These are phyloP conservation scores for Alisma plantagoaquatica DNA, from an alignment of 106 monocot species.

Conservation along the genomic window DNA sequence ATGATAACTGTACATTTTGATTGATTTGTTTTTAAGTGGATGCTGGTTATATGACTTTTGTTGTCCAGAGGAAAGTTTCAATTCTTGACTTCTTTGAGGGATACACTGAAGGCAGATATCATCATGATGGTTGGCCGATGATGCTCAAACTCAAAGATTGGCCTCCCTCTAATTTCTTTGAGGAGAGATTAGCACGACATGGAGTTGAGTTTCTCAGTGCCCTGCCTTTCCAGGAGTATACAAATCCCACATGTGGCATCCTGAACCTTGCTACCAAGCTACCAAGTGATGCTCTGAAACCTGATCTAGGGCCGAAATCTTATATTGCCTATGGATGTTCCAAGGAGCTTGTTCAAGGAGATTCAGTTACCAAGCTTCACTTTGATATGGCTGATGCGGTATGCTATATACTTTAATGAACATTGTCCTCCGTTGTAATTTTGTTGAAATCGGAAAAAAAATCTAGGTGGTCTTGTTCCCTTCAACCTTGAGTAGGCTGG, in stretches of 20 bases:
- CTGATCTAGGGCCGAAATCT: conserved; percentile 19
- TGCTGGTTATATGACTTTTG: background rate
- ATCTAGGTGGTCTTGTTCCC: too few relatives aligned
- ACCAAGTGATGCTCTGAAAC: conserved; percentile 4
- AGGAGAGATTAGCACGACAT: conserved; percentile 14
- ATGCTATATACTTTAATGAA: too few relatives aligned
- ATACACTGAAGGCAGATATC: conserved; percentile 11
- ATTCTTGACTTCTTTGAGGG: conserved; percentile 19
- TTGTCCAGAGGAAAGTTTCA: conserved; percentile 10
- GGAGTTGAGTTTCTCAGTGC: conserved; percentile 12
- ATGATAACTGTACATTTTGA: too few relatives aligned
- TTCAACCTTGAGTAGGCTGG: too few relatives aligned
- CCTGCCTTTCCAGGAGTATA: conserved; percentile 19
- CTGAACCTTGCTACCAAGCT: conserved; percentile 18
- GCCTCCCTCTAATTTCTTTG: conserved; percentile 13
- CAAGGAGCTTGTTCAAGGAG: conserved; percentile 14
- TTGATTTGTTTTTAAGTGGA: too few relatives aligned
- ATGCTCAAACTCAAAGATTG: conserved; percentile 29
- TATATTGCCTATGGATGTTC: conserved; percentile 19
- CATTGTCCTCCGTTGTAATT: too few relatives aligned
- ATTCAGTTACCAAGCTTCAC: conserved; percentile 22
- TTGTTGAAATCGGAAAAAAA: too few relatives aligned
- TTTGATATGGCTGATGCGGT: conserved; percentile 21
- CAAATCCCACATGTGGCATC: conserved; percentile 10
- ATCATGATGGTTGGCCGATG: conserved; percentile 3